phyloP scores from a whole-genome alignment of 192 early-diverging fungal genomes.

The Diversispora eburnea region DNA sequence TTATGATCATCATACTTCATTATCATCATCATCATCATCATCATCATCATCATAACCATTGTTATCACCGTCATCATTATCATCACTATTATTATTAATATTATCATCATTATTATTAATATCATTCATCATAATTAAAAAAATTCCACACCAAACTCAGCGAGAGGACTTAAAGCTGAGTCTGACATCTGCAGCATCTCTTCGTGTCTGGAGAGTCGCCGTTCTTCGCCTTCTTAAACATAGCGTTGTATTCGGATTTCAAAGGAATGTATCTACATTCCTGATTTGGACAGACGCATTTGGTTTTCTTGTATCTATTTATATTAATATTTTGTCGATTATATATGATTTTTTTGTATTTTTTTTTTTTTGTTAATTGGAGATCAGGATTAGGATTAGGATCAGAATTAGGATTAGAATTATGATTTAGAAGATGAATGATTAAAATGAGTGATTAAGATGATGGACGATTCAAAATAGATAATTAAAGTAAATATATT shows the following conservation, averaged over 20 bases:
- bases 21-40: too few relatives aligned
- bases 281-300: constrained; percentile 37
- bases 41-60: too few relatives aligned
- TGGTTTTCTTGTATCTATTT: constrained; percentile 40
- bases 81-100: too few relatives aligned
- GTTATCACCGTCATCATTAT: too few relatives aligned
- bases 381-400: too few relatives aligned
- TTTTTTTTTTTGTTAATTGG: too few relatives aligned
- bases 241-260: constrained; percentile 44
- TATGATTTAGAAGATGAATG: not conserved
- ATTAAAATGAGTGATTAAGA: not conserved
- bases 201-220: constrained; percentile 12
- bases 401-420: not conserved
- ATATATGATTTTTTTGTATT: too few relatives aligned
- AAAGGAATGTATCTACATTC: constrained; percentile 46
- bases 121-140: too few relatives aligned
- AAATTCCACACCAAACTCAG: not conserved
- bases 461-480: not conserved
- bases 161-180: not conserved
- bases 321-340: not conserved
- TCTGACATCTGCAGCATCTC: constrained; percentile 20
- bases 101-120: too few relatives aligned
- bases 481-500: not conserved
- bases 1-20: too few relatives aligned
- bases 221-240: constrained; percentile 33